Percentiles rank a stretch among this genome's conserved stretches.
Evolutionary conservation across 441 rosid species (phyloP).

Genomic region (Adansonia grandidieri): DNA sequence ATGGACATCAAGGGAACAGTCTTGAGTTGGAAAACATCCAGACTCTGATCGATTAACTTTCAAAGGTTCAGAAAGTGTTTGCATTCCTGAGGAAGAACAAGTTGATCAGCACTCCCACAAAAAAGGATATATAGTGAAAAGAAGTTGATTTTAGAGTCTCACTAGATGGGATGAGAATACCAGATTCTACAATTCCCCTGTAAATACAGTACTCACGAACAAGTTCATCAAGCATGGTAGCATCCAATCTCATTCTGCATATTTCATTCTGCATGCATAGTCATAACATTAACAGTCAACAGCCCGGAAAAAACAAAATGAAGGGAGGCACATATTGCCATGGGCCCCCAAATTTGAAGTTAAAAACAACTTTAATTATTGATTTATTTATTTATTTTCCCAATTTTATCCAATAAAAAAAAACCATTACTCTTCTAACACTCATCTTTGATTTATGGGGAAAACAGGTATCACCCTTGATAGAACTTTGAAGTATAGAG

Average conservation of each 20-base stretch:
- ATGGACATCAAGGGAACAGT: slow-evolving; percentile 58
- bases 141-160: slow-evolving; percentile 30
- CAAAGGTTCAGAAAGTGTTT: slow-evolving; percentile 37
- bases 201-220: slow-evolving; percentile 88
- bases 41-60: slow-evolving; percentile 49
- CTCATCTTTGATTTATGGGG: background rate
- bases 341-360: background rate
- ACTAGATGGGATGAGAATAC: slow-evolving; percentile 49
- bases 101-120: slow-evolving; percentile 28
- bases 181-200: slow-evolving; percentile 81
- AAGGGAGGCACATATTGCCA: background rate
- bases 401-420: background rate
- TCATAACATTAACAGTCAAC: background rate
- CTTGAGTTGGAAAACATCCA: slow-evolving; percentile 51
- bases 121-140: slow-evolving; percentile 13
- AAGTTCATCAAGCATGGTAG: slow-evolving; percentile 76
- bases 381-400: background rate
- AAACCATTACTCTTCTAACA: background rate
- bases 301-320: background rate
- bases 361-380: background rate
- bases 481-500: background rate
- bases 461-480: slow-evolving; percentile 3
- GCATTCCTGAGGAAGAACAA: slow-evolving; percentile 41
- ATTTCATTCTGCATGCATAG: slow-evolving; percentile 74
- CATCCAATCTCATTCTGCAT: slow-evolving; percentile 80